A percentile compares a stretch with the other conserved stretches of the same genome.
phyloP scores from a whole-genome alignment of 1,284 basidiomycete species.

The Austroboletus novae-zelandiae region DNA sequence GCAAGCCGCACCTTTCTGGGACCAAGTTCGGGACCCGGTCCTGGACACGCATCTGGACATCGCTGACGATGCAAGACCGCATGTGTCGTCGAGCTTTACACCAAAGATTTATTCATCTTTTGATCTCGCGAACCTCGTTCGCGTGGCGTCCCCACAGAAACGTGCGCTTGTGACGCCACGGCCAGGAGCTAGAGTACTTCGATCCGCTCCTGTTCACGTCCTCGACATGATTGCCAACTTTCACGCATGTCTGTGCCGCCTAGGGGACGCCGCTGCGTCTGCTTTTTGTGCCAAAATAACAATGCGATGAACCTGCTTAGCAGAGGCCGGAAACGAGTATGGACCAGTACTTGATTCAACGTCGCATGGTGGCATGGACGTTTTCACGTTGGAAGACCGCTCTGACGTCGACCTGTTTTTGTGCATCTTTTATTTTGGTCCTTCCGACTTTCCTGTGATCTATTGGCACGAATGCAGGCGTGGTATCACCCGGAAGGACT shows the following conservation, averaged over 20 bases:
- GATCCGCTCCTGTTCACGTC: slow-evolving; percentile 12
- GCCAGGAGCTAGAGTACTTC: slow-evolving; percentile 13
- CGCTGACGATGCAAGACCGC: slow-evolving; percentile 4
- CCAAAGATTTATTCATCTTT: slow-evolving; percentile 12
- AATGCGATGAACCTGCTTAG: slow-evolving; percentile 10
- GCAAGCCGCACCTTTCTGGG: slow-evolving; percentile 10
- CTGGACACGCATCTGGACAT: background rate
- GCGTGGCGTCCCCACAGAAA: slow-evolving; percentile 4
- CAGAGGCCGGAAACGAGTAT: background rate
- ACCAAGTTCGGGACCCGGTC: slow-evolving; percentile 5
- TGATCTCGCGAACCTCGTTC: background rate
- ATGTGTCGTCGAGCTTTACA: slow-evolving; percentile 12
- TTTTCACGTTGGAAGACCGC: slow-evolving; percentile 20
- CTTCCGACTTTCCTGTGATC: slow-evolving; percentile 9
- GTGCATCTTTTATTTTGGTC: slow-evolving; percentile 29
- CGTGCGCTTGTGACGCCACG: slow-evolving; percentile 9
- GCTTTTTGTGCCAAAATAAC: slow-evolving; percentile 11
- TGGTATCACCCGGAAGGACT: slow-evolving; percentile 16
- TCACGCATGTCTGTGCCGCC: slow-evolving; percentile 20
- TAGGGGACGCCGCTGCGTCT: background rate
- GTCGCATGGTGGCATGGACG: slow-evolving; percentile 3
- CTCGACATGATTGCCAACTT: slow-evolving; percentile 20
- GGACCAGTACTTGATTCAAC: slow-evolving; percentile 13
- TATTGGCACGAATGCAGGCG: slow-evolving; percentile 4
- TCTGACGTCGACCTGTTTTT: slow-evolving; percentile 22